phyloP scores from a whole-genome alignment of 148 eudicot genomes.

The Camellia lanceoleosa region DNA sequence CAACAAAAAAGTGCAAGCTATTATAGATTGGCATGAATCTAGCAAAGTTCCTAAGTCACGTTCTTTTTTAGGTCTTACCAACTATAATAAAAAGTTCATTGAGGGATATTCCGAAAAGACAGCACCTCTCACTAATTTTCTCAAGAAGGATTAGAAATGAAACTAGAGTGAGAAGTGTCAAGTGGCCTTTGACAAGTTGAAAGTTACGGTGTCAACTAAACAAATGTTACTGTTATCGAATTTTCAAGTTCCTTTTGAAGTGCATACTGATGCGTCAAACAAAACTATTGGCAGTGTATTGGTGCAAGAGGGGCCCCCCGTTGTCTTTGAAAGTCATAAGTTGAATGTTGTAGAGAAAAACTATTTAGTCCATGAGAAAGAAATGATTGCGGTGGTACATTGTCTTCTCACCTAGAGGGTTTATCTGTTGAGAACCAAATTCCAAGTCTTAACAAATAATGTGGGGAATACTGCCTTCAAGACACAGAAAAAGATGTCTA shows the following conservation, averaged over 20 bases:
- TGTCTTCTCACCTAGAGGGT: too few species aligned
- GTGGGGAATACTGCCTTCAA: not conserved
- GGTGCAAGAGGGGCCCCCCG: too few species aligned
- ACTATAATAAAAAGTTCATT: slow-evolving; percentile 24
- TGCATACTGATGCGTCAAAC: slow-evolving; percentile 6
- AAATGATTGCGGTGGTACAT: too few species aligned
- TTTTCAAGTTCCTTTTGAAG: not conserved
- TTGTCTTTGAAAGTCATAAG: too few species aligned
- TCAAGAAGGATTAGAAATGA: slow-evolving; percentile 11
- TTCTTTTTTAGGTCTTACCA: slow-evolving; percentile 13
- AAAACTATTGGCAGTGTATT: not conserved
- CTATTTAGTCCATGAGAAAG: too few species aligned
- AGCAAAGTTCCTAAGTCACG: not conserved
- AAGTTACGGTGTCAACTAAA: not conserved
- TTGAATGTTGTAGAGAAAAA: too few species aligned
- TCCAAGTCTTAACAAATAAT: too few species aligned
- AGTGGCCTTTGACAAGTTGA: not conserved
- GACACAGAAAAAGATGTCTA: not conserved
- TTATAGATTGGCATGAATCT: slow-evolving; percentile 2
- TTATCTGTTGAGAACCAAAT: too few species aligned
- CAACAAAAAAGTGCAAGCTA: not conserved
- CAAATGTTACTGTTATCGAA: not conserved
- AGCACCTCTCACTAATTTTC: slow-evolving; percentile 1
- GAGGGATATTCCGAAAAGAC: slow-evolving; percentile 4
- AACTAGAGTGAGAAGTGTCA: too few species aligned